Conservation (phyloP, 345 rosid species). For the Citrus maxima region DNA sequence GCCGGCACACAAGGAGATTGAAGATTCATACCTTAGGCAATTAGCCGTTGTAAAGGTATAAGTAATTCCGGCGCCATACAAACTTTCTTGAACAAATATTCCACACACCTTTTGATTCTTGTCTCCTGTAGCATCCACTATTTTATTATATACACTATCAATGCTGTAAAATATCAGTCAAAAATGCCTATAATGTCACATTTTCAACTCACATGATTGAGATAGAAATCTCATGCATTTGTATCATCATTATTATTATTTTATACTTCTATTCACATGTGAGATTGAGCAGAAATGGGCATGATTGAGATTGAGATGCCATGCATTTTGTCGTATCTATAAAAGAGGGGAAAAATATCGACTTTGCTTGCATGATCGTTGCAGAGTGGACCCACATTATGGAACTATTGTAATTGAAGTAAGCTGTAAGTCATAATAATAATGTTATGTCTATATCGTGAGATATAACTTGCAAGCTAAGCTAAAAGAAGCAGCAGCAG, state of each 20-base stretch:
- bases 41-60: conserved; percentile 44
- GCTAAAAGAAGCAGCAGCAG: not conserved
- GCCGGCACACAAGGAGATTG: not conserved
- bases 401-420: not conserved
- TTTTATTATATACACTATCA: not conserved
- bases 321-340: not conserved
- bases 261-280: not conserved
- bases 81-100: conserved; percentile 33
- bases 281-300: not conserved
- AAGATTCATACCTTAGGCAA: conserved; percentile 42
- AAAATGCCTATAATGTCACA: not conserved
- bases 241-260: not conserved
- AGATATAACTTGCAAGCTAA: not conserved
- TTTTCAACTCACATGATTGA: not conserved
- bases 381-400: not conserved
- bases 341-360: not conserved
- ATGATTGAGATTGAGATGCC: not conserved
- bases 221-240: not conserved
- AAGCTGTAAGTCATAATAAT: not conserved
- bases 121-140: conserved; percentile 30
- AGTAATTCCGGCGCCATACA: conserved; percentile 43
- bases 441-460: not conserved
- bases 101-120: conserved; percentile 30
- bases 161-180: not conserved
- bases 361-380: not conserved